Base-by-base conservation (phyloP, 2,329 filamentous ascomycete genomes). In the Colletotrichum australisinense region DNA sequence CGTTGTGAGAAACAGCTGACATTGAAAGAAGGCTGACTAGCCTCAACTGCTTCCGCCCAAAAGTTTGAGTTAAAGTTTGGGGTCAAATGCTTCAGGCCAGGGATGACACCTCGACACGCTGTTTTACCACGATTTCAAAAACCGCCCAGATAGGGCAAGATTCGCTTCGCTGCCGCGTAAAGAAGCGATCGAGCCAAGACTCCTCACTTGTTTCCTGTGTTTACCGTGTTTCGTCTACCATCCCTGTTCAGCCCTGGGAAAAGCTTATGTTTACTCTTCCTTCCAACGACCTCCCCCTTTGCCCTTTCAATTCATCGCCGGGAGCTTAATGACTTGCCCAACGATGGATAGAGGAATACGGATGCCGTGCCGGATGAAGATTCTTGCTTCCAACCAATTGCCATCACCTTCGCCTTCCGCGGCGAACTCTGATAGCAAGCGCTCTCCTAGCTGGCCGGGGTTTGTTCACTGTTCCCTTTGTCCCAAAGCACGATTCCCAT, bases 1-100 rank as follows among this genome's bases (percentile, higher is more conserved):
- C 42, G 42, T 53, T 26, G 28, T 11, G 4, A 14, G 26, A 28
- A 5, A 8, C 46, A 26, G 28, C 49, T n/a, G 19, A 42, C 19
- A 53, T n/a, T 5, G 38, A 46, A 19, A 8, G 22, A 26, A 46
- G 38, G 30, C 32, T 12, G 26, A n/a, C 55, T 28, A 22, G 22
- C 30, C 46, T 5, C 22, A 19, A 38, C n/a, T 11, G 14, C 19
- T 38, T 32, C n/a, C 8, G 28, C 22, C 14, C 42, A 22, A 49
- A 42, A 70, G 49, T 46, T 42, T 62, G 16, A 30, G 60, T 73
- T 73, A 62, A 57, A 49, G 22, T 73, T 71, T 30, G 4, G n/a
- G 19, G 46, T 38, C 63, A 56, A 49, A 24, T 56, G 71, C 71
- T 35, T 71, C 56, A 71, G 49, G 19, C 62, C 71, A 2, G 30